Percentiles rank a stretch among this genome's conserved stretches.
phyloP scores from a whole-genome alignment of 305 asterid genomes.

The Solanum hybrid region DNA sequence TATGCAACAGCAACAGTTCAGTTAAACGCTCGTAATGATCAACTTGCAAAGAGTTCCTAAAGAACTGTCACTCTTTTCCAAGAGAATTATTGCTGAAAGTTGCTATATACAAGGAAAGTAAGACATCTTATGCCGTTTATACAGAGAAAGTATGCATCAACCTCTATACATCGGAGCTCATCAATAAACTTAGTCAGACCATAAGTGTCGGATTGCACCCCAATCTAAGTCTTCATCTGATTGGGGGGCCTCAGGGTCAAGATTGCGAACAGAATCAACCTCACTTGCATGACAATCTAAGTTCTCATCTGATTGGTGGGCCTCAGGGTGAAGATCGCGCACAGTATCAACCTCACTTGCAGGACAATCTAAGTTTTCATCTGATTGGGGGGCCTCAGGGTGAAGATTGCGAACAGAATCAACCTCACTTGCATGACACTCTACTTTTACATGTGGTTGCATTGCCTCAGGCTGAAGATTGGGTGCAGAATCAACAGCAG shows the following conservation, averaged over 20 bases:
- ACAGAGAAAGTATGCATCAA: not conserved
- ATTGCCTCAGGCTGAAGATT: not conserved
- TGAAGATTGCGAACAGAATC: not conserved
- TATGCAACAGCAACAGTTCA: not conserved
- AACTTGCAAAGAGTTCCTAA: not conserved
- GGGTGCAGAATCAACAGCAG: not conserved
- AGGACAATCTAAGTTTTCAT: not conserved
- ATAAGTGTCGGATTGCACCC: conserved; percentile 42
- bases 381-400: not conserved
- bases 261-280: not conserved
- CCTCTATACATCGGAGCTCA: not conserved
- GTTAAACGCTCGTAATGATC: not conserved
- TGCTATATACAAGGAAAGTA: not conserved
- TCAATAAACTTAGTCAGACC: conserved; percentile 24
- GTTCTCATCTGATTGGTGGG: not conserved
- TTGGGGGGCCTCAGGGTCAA: not conserved
- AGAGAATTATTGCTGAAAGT: not conserved
- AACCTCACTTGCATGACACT: not conserved
- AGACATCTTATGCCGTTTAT: not conserved
- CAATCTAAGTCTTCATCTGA: conserved; percentile 23
- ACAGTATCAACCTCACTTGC: not conserved
- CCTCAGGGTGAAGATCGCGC: not conserved
- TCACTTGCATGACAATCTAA: not conserved
- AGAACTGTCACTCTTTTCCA: not conserved
- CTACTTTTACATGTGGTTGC: not conserved